phyloP scores from a whole-genome alignment of 2,329 filamentous ascomycete genomes.

The Paecilomyces sp. region DNA sequence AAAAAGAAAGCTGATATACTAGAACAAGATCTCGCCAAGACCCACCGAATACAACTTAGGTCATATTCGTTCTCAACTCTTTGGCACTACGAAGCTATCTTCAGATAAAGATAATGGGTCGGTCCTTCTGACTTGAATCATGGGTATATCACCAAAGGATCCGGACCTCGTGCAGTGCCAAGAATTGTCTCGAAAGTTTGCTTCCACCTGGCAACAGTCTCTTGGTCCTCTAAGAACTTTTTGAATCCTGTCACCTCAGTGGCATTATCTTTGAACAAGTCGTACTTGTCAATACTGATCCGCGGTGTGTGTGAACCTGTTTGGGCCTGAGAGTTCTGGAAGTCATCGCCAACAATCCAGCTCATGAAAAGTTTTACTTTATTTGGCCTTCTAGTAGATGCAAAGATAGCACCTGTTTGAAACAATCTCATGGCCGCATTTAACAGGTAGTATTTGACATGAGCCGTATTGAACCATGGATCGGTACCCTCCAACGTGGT shows the following conservation, averaged over 20 bases:
- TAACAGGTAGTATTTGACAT: too few species aligned
- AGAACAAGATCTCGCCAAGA: too few species aligned
- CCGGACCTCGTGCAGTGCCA: conserved; percentile 37
- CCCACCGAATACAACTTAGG: too few species aligned
- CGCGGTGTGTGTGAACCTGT: conserved; percentile 29
- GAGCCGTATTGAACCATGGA: conserved; percentile 5
- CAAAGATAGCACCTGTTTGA: conserved; percentile 43
- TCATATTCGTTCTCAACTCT: too few species aligned
- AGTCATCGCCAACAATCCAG: conserved; percentile 39
- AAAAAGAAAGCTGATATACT: too few species aligned
- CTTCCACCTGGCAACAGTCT: conserved; percentile 33
- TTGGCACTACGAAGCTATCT: too few species aligned
- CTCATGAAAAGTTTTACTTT: conserved; percentile 45
- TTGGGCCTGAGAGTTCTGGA: conserved; percentile 22
- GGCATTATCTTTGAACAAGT: too few species aligned
- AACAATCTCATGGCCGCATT: too few species aligned
- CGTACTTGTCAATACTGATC: conserved; percentile 22
- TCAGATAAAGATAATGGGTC: too few species aligned
- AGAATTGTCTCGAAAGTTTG: conserved; percentile 38
- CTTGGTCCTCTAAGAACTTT: conserved; percentile 37
- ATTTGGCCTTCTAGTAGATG: conserved; percentile 44
- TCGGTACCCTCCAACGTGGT: conserved; percentile 38
- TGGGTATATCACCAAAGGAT: conserved; percentile 16
- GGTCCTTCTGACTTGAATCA: too few species aligned
- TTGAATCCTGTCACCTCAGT: conserved; percentile 26